Conservation (phyloP, 768 basidiomycete genomes). For the Dacryopinax primogenitus region DNA sequence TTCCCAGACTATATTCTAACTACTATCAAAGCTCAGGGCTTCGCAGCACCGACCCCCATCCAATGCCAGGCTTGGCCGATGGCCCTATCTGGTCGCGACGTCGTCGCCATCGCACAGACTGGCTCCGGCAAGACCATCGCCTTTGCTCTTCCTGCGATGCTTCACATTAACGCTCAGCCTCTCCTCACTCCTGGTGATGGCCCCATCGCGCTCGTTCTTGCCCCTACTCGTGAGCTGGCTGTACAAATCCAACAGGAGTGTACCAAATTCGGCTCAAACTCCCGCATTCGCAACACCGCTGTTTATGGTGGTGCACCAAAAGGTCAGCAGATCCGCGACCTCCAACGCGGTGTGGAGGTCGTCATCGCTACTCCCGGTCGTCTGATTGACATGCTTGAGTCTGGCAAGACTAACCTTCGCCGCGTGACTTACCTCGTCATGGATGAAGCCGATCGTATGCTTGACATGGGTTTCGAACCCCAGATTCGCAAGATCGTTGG, state of each 20-base stretch:
- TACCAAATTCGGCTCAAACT: slow-evolving; percentile 90
- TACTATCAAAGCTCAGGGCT: slow-evolving; percentile 89
- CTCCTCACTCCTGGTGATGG: slow-evolving; percentile 88
- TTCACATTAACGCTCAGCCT: slow-evolving; percentile 99
- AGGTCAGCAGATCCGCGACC: slow-evolving; percentile 93
- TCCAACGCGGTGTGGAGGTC: slow-evolving; percentile 93
- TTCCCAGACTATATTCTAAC: slow-evolving; percentile 94
- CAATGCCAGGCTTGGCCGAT: slow-evolving; percentile 99
- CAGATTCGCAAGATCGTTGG: slow-evolving; percentile 96
- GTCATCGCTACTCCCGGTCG: slow-evolving; percentile 99
- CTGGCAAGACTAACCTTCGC: slow-evolving; percentile 88
- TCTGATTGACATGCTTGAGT: slow-evolving; percentile 97
- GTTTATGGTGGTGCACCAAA: slow-evolving; percentile 99
- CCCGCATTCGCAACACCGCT: slow-evolving; percentile 94
- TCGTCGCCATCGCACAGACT: slow-evolving; percentile 94
- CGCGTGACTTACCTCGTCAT: slow-evolving; percentile 96
- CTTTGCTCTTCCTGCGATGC: slow-evolving; percentile 96
- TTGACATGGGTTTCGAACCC: slow-evolving; percentile 99
- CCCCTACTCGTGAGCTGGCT: slow-evolving; percentile 94
- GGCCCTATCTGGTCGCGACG: slow-evolving; percentile 86
- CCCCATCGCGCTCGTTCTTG: slow-evolving; percentile 90
- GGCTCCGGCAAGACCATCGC: slow-evolving; percentile 98
- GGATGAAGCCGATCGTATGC: slow-evolving; percentile 99
- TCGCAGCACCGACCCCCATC: slow-evolving; percentile 80
- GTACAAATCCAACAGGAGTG: slow-evolving; percentile 99